Evolutionary conservation across 2,329 filamentous ascomycete species (phyloP).

Genomic region (Aspergillus sp.): DNA sequence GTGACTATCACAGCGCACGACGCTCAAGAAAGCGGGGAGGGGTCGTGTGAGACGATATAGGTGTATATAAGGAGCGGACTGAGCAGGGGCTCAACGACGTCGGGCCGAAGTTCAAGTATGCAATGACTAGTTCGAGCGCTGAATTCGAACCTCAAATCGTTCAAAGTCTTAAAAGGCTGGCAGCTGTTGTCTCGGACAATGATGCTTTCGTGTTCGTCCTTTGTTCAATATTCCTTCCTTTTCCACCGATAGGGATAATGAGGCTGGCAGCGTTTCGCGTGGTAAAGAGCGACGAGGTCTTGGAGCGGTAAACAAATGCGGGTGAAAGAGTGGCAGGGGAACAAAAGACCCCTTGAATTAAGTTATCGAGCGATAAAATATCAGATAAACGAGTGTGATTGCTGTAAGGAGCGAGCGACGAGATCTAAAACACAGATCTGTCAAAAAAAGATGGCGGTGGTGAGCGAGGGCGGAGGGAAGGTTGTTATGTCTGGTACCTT

Average conservation of each 20-base stretch:
- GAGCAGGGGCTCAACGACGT: conserved; percentile 28
- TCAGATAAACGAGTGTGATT: conserved; percentile 31
- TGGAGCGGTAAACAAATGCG: conserved; percentile 22
- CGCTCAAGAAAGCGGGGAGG: conserved; percentile 16
- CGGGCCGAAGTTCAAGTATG: conserved; percentile 13
- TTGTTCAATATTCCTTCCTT: conserved; percentile 2
- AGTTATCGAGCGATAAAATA: conserved; percentile 13
- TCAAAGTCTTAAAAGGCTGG: conserved; percentile 22
- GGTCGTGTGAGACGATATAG: conserved; percentile 11
- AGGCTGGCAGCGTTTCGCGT: conserved; percentile 19
- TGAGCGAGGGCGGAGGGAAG: conserved; percentile 8
- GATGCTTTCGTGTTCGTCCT: neutral
- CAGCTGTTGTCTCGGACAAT: conserved; percentile 10
- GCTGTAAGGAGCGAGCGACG: conserved; percentile 34
- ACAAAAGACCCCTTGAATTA: conserved; percentile 21
- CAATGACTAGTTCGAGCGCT: conserved; percentile 16
- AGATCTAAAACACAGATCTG: conserved; percentile 22
- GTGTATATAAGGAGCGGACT: conserved; percentile 30
- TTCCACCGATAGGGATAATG: conserved; percentile 15
- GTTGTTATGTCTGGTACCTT: conserved; percentile 22
- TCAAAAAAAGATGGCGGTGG: conserved; percentile 20
- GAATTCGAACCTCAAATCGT: conserved; percentile 17
- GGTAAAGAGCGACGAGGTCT: conserved; percentile 6
- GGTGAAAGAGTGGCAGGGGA: conserved; percentile 35
- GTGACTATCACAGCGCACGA: conserved; percentile 21